A percentile compares a stretch with the other conserved stretches of the same genome.
Conservation (phyloP, 2,329 filamentous ascomycete species). For the Xylariaceae sp. region DNA sequence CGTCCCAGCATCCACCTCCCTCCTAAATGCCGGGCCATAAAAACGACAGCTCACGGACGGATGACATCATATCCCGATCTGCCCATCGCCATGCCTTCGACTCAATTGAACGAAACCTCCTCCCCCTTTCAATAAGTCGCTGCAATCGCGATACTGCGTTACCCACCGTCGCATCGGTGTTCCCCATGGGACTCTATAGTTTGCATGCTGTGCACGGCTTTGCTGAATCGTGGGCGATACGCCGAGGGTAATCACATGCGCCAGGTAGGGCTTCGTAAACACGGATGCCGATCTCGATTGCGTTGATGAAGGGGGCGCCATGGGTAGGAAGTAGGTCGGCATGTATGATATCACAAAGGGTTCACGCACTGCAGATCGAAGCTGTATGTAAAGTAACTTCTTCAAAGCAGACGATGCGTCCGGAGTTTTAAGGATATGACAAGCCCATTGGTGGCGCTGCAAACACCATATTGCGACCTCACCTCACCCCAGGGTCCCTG, state of each 20-base stretch:
- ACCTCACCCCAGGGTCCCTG: neutral
- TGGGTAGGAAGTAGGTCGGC: no score
- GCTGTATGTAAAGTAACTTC: neutral
- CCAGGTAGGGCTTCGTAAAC: neutral
- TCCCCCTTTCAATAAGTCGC: neutral
- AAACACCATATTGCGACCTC: neutral
- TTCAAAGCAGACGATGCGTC: neutral
- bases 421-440: neutral
- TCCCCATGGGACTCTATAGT: neutral
- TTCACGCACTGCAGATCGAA: conserved; percentile 3
- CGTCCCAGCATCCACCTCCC: neutral
- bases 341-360: conserved; percentile 6
- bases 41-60: neutral
- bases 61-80: conserved; percentile 14
- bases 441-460: neutral
- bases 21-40: neutral
- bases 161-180: neutral
- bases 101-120: neutral
- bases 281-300: neutral
- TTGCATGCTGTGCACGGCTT: neutral
- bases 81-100: neutral
- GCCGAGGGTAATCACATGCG: neutral
- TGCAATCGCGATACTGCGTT: neutral
- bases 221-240: neutral
- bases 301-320: no score